Evolutionary conservation across 495 filamentous ascomycete genomes (phyloP), one percentile per base, ranked within the genome.

Genomic region (Trichoderma gamsii): DNA sequence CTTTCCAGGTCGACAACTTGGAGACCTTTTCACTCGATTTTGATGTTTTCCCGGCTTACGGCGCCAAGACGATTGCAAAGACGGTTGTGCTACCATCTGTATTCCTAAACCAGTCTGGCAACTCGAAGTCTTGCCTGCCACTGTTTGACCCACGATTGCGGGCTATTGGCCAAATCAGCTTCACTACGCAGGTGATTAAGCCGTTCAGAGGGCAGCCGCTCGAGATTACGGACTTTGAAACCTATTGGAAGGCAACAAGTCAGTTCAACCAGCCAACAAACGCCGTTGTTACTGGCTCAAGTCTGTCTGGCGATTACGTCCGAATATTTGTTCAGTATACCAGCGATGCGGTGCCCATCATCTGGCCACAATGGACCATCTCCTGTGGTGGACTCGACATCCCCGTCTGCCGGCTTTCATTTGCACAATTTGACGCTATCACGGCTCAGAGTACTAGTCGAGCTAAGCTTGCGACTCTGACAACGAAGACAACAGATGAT

Each of bases 191-290:
- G 75, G 90, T 98, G 43, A 97, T 99, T 74, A 97, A 96, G 75
- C 94, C 95, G 2, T 99, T 97, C 78, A 87, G 88, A 70, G 94
- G 96, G n/a, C 89, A 90, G 69, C 92, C 96, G 3, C 79, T 98
- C 46, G 96, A 98, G 75, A 97, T 99, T 66, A 96, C 94, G 1
- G 91, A 97, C 71, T 98, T 98, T 74, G 95, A 96, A 67, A 98
- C 95, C 3, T 99, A 99, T 78, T 99, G 95, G 95, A 98, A 97
- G 78, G 94, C 93, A 1, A 99, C 96, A 5, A 97, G 91, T 73
- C 92, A 96, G 69, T 80, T 93, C 56, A 92, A 96, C 73, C 86
- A 87, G 18, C 89, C 91, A 66, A 90, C 91, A 56, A 93, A 83
- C 74, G 89, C 90, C 52, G 86, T 97, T 41, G 92, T 99, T 35